phyloP scores from a whole-genome alignment of 2,329 filamentous ascomycete genomes.

The Diaporthe batatas region DNA sequence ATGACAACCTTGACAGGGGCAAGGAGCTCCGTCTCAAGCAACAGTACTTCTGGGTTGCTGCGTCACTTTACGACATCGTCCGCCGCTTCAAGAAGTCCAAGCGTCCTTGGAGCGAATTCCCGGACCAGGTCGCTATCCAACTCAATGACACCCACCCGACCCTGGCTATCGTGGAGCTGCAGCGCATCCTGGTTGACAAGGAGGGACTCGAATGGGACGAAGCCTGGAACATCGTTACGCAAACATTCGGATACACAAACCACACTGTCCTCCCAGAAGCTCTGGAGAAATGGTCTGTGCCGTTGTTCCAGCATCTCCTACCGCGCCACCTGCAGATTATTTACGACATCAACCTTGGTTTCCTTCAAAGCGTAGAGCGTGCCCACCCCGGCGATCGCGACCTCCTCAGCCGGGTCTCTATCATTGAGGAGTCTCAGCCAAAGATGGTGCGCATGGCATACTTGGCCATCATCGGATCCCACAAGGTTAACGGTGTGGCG shows the following conservation, averaged over 20 bases:
- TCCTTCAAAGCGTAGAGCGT: conserved; percentile 91
- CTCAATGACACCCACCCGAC: conserved; percentile 98
- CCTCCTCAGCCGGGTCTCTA: conserved; percentile 87
- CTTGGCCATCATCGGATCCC: conserved; percentile 94
- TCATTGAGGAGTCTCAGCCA: conserved; percentile 95
- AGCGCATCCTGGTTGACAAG: conserved; percentile 89
- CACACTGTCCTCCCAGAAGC: conserved; percentile 98
- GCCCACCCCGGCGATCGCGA: conserved; percentile 91
- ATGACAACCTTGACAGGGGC: conserved; percentile 95
- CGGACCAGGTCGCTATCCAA: conserved; percentile 96
- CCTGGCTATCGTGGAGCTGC: conserved; percentile 93
- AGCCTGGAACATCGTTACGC: conserved; percentile 85
- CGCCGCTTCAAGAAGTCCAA: conserved; percentile 98
- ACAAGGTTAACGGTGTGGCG: conserved; percentile 99
- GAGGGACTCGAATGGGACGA: conserved; percentile 95
- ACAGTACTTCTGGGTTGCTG: conserved; percentile 99
- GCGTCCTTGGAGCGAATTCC: conserved; percentile 90
- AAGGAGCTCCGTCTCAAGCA: conserved; percentile 99
- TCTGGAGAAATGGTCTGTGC: conserved; percentile 98
- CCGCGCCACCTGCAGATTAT: conserved; percentile 97
- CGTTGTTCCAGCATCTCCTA: conserved; percentile 90
- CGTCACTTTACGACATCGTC: conserved; percentile 95
- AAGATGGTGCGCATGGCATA: conserved; percentile 99
- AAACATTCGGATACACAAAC: conserved; percentile 95
- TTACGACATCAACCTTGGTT: conserved; percentile 96